phyloP scores from a whole-genome alignment of 257 asterid genomes.

The Salvia splendens region DNA sequence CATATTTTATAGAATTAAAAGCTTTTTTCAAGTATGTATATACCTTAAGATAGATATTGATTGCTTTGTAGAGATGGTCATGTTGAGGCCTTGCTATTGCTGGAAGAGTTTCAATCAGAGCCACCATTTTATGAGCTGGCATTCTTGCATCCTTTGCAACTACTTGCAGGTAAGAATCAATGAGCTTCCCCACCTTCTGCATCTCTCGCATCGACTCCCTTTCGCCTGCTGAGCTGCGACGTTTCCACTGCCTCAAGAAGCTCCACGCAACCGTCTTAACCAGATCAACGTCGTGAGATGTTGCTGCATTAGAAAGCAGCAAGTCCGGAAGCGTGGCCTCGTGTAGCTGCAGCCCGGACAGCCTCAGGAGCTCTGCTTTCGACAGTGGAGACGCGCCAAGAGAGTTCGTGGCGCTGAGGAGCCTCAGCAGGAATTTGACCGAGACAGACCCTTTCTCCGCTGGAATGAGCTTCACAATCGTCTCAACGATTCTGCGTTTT shows the following conservation, averaged over 20 bases:
- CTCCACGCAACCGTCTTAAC: constrained; percentile 52
- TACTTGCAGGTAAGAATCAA: constrained; percentile 62
- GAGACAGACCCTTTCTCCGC: constrained; percentile 64
- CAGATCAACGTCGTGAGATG: constrained; percentile 45
- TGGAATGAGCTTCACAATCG: constrained; percentile 61
- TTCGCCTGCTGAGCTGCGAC: constrained; percentile 33
- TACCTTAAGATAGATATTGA: constrained; percentile 63
- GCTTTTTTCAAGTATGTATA: background rate
- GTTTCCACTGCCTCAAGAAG: constrained; percentile 54
- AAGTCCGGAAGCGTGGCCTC: constrained; percentile 56
- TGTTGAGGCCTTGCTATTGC: constrained; percentile 63
- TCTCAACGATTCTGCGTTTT: constrained; percentile 51
- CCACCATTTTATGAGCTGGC: constrained; percentile 46
- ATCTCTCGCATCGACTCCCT: constrained; percentile 33
- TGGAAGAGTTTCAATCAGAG: constrained; percentile 62
- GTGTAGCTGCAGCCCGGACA: constrained; percentile 55
- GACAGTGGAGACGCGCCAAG: constrained; percentile 53
- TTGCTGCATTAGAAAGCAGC: constrained; percentile 35
- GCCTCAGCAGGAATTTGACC: constrained; percentile 56
- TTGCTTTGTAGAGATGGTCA: constrained; percentile 62
- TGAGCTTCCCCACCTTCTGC: constrained; percentile 46
- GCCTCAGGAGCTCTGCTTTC: constrained; percentile 56
- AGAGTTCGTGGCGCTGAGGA: constrained; percentile 43
- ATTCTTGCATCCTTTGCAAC: constrained; percentile 49
- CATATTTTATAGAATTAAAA: background rate